Conservation (phyloP, 805 yeast genomes). For the Metschnikowia dekortorum region DNA sequence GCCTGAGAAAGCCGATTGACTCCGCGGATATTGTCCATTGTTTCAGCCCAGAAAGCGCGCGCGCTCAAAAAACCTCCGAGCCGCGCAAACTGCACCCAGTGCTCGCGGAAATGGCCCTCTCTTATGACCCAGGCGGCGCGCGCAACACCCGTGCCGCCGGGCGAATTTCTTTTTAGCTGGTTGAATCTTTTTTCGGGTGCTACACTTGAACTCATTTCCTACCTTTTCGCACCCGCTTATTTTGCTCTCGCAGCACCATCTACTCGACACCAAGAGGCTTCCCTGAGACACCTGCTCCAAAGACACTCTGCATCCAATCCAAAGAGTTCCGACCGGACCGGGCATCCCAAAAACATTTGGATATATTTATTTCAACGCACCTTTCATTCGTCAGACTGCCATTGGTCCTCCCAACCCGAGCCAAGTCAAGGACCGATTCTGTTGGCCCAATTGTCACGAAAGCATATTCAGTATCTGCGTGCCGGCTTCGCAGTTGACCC, state of each 20-base stretch:
- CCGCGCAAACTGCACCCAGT: background rate
- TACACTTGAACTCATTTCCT: background rate
- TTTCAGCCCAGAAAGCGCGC: too few relatives aligned
- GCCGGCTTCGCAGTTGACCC: background rate
- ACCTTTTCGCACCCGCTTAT: constrained; percentile 4
- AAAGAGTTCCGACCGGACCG: background rate
- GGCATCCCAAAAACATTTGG: too few relatives aligned
- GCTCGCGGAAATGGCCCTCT: background rate
- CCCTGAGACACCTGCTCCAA: background rate
- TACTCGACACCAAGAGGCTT: background rate
- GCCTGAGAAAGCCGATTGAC: too few relatives aligned
- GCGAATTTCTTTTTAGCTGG: constrained; percentile 1
- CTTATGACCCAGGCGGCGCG: background rate
- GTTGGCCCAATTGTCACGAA: background rate
- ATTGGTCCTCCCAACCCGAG: background rate
- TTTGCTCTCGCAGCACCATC: background rate
- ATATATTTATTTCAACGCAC: too few relatives aligned
- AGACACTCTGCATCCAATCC: background rate
- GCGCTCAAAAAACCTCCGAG: too few relatives aligned
- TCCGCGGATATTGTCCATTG: too few relatives aligned
- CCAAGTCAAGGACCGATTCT: background rate
- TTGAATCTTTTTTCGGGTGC: background rate
- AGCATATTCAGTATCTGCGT: background rate
- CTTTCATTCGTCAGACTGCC: too few relatives aligned
- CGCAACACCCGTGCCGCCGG: background rate